Evolutionary conservation across 208 protist genomes (phyloP), one percentile per base, ranked within the genome.

Genomic region (Porcisia hertigi): DNA sequence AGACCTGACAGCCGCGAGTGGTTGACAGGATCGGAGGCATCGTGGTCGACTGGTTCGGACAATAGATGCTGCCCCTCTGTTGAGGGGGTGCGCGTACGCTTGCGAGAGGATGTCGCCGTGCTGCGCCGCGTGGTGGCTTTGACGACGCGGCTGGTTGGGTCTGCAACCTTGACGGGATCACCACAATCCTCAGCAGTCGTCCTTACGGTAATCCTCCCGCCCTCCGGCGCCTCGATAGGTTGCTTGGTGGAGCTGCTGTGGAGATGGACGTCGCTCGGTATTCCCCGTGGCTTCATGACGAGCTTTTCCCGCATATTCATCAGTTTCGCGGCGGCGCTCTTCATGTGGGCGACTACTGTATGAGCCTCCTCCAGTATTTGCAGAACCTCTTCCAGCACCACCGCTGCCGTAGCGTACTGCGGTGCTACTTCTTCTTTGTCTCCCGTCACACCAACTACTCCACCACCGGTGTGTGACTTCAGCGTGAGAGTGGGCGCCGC

Each of bases 291-390:
- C 55, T 23, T 45, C 36, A 73, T 39, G 43, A 67, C 55, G 1
- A 52, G 39, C 65, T 63, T 60, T 47, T 60, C 43, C 70, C 76
- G 59, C 72, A 73, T 64, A 49, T 73, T 60, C 7, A 25, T 18
- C 63, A 85, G 73, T 58, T 71, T 54, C 25, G 54, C 58, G 3
- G 73, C 41, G 36, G 47, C 54, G 55, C 52, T 52, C 23, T 71
- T 63, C 18, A 83, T 52, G 54, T 69, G 43, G 25, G 55, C 59
- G 18, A 85, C 45, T 16, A 85, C 57, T 4, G 71, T 49, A 36
- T 76, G 81, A 20, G 81, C 81, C 20, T 72, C 71, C 59, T 80
- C 69, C 52, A 85, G 70, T 12, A 71, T 57, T 63, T 76, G 47
- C 39, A 82, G 39, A 52, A 75, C 25, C 30, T 64, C 75, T 63